Conservation (phyloP, 2,329 filamentous ascomycete genomes). For the Exophiala calicioides region DNA sequence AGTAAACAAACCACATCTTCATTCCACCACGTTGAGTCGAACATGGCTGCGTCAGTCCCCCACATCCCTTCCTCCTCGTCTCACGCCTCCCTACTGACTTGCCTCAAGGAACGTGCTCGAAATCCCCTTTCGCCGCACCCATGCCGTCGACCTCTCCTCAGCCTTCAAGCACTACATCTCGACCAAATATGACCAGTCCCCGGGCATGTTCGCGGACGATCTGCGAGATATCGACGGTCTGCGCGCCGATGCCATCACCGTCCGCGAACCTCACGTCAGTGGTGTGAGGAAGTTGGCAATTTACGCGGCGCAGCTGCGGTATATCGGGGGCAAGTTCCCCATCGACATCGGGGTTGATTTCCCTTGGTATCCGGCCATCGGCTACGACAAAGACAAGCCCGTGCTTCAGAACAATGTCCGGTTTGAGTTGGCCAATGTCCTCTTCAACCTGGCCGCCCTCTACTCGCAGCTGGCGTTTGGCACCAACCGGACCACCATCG, state of each 20-base stretch:
- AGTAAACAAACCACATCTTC: too few relatives aligned
- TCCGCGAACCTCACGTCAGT: conserved; percentile 82
- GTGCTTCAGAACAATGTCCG: conserved; percentile 66
- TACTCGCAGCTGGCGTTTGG: conserved; percentile 89
- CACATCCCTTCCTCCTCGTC: not conserved
- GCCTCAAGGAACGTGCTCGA: conserved; percentile 59
- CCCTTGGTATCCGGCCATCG: conserved; percentile 90
- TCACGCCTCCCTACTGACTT: conserved; percentile 5
- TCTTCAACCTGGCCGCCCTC: conserved; percentile 90
- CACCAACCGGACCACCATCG: conserved; percentile 72
- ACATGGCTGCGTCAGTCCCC: conserved; percentile 27
- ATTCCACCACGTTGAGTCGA: too few relatives aligned
- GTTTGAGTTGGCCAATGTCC: conserved; percentile 86
- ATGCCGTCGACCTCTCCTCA: conserved; percentile 72
- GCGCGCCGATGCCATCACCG: conserved; percentile 81
- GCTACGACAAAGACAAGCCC: conserved; percentile 69
- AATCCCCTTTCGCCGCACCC: conserved; percentile 85
- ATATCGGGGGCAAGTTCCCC: conserved; percentile 93
- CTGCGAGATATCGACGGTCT: conserved; percentile 82
- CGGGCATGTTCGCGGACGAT: conserved; percentile 92
- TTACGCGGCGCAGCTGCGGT: conserved; percentile 90
- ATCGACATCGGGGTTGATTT: conserved; percentile 90
- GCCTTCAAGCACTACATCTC: conserved; percentile 95
- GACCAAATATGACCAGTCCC: conserved; percentile 97
- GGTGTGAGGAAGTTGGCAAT: conserved; percentile 84